Base-by-base conservation (phyloP, 192 early-diverging fungal genomes). In the Linnemannia hyalina region DNA sequence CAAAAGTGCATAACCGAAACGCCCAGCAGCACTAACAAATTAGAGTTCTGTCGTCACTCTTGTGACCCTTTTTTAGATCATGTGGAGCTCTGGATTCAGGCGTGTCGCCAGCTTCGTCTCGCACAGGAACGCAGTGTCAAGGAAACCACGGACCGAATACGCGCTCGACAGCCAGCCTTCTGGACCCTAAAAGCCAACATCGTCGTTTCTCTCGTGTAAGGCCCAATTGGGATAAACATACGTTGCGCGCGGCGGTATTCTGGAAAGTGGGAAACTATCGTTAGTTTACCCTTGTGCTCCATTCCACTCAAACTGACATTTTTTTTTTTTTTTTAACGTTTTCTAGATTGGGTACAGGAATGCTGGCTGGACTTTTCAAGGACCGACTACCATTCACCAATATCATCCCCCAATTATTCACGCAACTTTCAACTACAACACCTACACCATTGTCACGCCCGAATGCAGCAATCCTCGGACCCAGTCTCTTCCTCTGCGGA, bases 1-100 rank as follows among this genome's bases (percentile, higher is more conserved):
- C 20, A 26, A 26, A 18, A 26, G 55, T 57, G 55, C 55, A 26
- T 18, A 26, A 10, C 55, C 2, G 60, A 65, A 32, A 32, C 49
- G 49, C 49, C 47, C 47, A 52, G 49, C 16, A 13, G 32, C 44
- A 46, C 44, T 46, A 32, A 29, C 60, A 32, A 6, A 32, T 65
- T 32, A 65, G 11, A 65, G 60, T 65, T 65, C 8, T 29, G 10
- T 65, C 60, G n/a, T 13, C 55, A 26, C 55, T 57, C 55, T 57
- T 57, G 60, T 65, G 60, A 65, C 60, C 60, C 8, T 11, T 46
- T 46, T 26, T 68, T 69, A 80, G 79, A 74, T 36, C 71, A 80
- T 35, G 60, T 74, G 40, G 79, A 80, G 20, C 52, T 74, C 2
- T 80, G 79, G 79, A 69, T 73, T n/a, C 49, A 74, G 52, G 79